These are phyloP conservation scores for Leptoxyphium fumago DNA, from an alignment of 2,329 filamentous ascomycete genomes.

Conservation along the genomic window DNA sequence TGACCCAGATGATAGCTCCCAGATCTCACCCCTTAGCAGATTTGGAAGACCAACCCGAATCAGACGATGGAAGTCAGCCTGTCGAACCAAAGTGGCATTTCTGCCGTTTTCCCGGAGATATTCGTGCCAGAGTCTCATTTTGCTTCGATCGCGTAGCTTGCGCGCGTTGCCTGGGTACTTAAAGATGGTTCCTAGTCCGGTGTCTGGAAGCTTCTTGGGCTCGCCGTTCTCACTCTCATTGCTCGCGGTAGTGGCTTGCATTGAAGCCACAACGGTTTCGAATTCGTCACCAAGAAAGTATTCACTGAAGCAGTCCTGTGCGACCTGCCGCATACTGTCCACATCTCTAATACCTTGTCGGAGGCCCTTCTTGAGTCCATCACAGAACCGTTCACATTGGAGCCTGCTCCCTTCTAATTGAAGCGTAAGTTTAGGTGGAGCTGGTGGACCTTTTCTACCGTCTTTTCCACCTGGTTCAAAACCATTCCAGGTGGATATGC, in stretches of 20 bases:
- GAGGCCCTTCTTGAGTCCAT: constrained; percentile 81
- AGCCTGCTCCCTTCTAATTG: constrained; percentile 80
- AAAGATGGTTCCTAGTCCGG: constrained; percentile 82
- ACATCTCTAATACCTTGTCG: constrained; percentile 79
- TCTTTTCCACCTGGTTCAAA: constrained; percentile 37
- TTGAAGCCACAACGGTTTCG: constrained; percentile 31
- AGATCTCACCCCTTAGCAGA: constrained; percentile 80
- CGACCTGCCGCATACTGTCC: constrained; percentile 65
- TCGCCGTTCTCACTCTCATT: constrained; percentile 18
- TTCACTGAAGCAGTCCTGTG: constrained; percentile 81
- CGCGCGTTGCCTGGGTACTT: constrained; percentile 88
- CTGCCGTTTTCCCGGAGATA: constrained; percentile 86
- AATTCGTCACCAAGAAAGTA: constrained; percentile 36
- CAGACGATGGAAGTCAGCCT: constrained; percentile 94
- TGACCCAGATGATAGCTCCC: constrained; percentile 88
- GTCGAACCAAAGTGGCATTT: constrained; percentile 79
- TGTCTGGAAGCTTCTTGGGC: constrained; percentile 53
- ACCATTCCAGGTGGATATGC: constrained; percentile 88
- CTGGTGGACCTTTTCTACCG: constrained; percentile 37
- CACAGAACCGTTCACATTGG: constrained; percentile 89
- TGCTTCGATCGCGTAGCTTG: constrained; percentile 85
- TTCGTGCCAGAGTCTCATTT: constrained; percentile 95
- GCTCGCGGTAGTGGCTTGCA: constrained; percentile 10
- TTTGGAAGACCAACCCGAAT: constrained; percentile 93
- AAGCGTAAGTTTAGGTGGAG: constrained; percentile 78